These are phyloP conservation scores for Blastocystis sp. DNA, from an alignment of 352 stramenopile species.

Conservation along the genomic window DNA sequence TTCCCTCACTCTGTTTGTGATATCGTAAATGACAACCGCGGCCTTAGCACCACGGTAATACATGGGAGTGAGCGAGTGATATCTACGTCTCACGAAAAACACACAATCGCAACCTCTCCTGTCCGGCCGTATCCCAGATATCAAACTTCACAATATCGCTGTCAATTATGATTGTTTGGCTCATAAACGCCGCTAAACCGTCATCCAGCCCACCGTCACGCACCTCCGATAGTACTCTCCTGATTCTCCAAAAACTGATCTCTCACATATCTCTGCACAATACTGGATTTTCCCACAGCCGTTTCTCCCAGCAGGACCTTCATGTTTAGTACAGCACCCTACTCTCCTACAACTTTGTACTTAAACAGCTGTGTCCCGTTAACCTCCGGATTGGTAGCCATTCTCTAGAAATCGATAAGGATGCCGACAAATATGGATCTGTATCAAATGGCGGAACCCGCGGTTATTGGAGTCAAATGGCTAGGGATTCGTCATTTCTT, in stretches of 20 bases:
- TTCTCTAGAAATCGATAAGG: not conserved
- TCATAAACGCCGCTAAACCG: constrained; percentile 87
- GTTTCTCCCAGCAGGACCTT: constrained; percentile 82
- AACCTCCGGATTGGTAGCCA: constrained; percentile 29
- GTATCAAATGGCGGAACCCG: not conserved
- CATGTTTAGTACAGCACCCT: not conserved
- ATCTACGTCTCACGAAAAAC: constrained; percentile 57
- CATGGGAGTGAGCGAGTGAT: constrained; percentile 93
- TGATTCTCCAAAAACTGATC: constrained; percentile 92
- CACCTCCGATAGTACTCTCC: constrained; percentile 88
- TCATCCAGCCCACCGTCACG: not conserved
- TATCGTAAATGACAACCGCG: constrained; percentile 96
- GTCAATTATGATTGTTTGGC: constrained; percentile 88
- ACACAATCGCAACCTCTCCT: constrained; percentile 77
- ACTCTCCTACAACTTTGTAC: constrained; percentile 49
- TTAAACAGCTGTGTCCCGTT: constrained; percentile 63
- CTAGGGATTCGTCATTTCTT: not conserved
- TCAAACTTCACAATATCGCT: constrained; percentile 87
- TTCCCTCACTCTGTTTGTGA: constrained; percentile 78
- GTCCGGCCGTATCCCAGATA: constrained; percentile 95
- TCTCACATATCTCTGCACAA: constrained; percentile 91
- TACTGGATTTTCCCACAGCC: constrained; percentile 90
- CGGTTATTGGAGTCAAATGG: not conserved
- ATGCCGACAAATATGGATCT: not conserved
- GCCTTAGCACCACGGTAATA: constrained; percentile 94